Evolutionary conservation across 2,329 filamentous ascomycete species (phyloP), one percentile per base, ranked within the genome.

Genomic region (Phaeosphaeriaceae sp.): DNA sequence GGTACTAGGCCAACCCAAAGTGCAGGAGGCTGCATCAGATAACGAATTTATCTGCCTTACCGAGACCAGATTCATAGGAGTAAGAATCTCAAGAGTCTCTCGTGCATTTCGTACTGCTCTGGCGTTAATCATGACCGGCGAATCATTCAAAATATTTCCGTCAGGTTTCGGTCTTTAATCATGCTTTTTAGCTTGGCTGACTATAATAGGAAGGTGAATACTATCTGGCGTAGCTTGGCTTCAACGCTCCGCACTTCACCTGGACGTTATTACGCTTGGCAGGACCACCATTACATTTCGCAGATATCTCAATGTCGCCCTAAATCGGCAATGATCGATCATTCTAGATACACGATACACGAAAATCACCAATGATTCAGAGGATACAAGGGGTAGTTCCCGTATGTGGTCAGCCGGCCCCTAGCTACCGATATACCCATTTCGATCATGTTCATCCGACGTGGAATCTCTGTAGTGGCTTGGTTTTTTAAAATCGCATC

Each of bases 371-470:
- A 35, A 23, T 15, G n/a, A 18, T 13, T n/a, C 39, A 21, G 42
- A 41, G 20, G 32, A 9, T 6, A 33, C 40, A 45, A 26, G 46
- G 32, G 17, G 40, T 30, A 45, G 8, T 46, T 36, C 33, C 9
- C 13, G 6, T 18, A 42, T 18, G 23, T 34, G n/a, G n/a, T n/a
- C 12, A 16, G 26, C 9, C 12, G 7, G 9, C 28, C 23, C n/a
- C n/a, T 15, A 13, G 8, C 21, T 47, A 37, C 42, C 28, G 28
- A 54, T 34, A 54, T 60, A 40, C 55, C 58, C 43, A 38, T 49
- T 58, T 55, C 28, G 47, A 52, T 13, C 17, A 17, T 53, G 44
- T 54, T 28, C 42, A 13, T 45, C 55, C 55, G 55, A 39, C 39
- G 32, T 46, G 32, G 51, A 21, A 28, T 13, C 4, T 16, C 16